Evolutionary conservation across 2,329 filamentous ascomycete genomes (phyloP).

Genomic region (Alternaria panax): DNA sequence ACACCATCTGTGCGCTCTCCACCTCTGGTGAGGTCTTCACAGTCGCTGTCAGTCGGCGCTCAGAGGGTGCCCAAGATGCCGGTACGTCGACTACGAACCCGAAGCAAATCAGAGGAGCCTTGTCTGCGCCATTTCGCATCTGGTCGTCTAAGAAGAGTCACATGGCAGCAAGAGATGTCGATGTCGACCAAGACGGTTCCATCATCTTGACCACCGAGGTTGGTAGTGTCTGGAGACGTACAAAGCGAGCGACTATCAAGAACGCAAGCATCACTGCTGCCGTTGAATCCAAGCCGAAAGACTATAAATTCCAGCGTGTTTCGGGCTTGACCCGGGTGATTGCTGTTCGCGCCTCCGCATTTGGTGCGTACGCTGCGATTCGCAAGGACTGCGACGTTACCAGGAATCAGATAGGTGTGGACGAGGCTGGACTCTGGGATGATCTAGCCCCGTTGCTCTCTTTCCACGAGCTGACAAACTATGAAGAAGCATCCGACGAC

Average conservation of each 20-base stretch:
- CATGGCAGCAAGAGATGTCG: slow-evolving; percentile 85
- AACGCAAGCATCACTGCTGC: slow-evolving; percentile 61
- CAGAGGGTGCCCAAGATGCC: slow-evolving; percentile 64
- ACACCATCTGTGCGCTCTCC: slow-evolving; percentile 89
- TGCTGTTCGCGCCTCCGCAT: slow-evolving; percentile 84
- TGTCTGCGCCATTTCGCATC: slow-evolving; percentile 79
- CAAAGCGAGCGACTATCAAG: slow-evolving; percentile 83
- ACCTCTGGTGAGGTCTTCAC: slow-evolving; percentile 88
- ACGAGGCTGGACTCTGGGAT: slow-evolving; percentile 73
- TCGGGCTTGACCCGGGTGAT: slow-evolving; percentile 86
- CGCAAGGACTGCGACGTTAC: slow-evolving; percentile 85
- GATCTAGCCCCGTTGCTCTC: slow-evolving; percentile 75
- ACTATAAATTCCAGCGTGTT: slow-evolving; percentile 94
- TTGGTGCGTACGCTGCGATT: slow-evolving; percentile 87
- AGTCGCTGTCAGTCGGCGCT: slow-evolving; percentile 74
- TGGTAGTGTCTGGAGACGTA: slow-evolving; percentile 90
- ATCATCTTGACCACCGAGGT: slow-evolving; percentile 93
- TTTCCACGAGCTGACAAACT: slow-evolving; percentile 65
- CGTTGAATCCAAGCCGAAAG: slow-evolving; percentile 72
- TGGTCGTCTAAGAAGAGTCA: slow-evolving; percentile 89
- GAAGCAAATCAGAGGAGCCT: slow-evolving; percentile 82
- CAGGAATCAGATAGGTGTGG: slow-evolving; percentile 72
- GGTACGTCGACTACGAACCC: slow-evolving; percentile 88
- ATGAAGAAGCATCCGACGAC: slow-evolving; percentile 52
- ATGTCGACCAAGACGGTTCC: slow-evolving; percentile 89